Evolutionary conservation across 805 yeast genomes (phyloP).

Genomic region (Wickerhamomyces ciferrii): DNA sequence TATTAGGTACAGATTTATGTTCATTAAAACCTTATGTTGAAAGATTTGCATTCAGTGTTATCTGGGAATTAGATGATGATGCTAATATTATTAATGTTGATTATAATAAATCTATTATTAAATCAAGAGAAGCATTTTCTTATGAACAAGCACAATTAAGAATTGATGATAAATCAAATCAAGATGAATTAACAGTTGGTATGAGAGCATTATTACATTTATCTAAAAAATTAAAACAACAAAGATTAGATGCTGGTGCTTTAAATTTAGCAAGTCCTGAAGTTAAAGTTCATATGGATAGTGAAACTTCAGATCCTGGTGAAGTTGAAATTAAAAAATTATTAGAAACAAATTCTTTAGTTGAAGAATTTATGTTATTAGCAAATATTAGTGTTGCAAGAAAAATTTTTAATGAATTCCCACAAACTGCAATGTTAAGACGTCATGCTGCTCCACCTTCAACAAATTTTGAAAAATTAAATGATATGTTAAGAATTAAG

Average conservation of each 20-base stretch:
- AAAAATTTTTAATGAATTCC: slow-evolving; percentile 86
- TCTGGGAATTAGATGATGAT: slow-evolving; percentile 89
- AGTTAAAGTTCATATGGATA: slow-evolving; percentile 94
- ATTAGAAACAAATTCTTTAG: slow-evolving; percentile 89
- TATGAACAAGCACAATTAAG: slow-evolving; percentile 90
- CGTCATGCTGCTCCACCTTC: slow-evolving; percentile 98
- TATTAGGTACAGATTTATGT: slow-evolving; percentile 93
- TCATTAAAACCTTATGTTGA: slow-evolving; percentile 94
- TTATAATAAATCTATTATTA: slow-evolving; percentile 83
- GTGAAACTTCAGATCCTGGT: slow-evolving; percentile 94
- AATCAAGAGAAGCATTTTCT: slow-evolving; percentile 90
- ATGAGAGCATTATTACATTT: slow-evolving; percentile 76
- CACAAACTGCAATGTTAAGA: slow-evolving; percentile 97
- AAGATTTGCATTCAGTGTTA: slow-evolving; percentile 89
- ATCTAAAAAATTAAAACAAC: slow-evolving; percentile 82
- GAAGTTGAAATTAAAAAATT: slow-evolving; percentile 89
- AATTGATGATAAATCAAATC: slow-evolving; percentile 72
- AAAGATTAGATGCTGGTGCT: slow-evolving; percentile 92
- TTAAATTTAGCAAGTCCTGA: slow-evolving; percentile 96
- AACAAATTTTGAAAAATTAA: slow-evolving; percentile 82
- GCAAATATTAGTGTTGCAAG: slow-evolving; percentile 96
- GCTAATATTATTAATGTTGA: slow-evolving; percentile 79
- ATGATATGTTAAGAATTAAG: slow-evolving; percentile 81
- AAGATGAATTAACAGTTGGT: slow-evolving; percentile 83
- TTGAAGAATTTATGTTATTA: slow-evolving; percentile 96